Evolutionary conservation across 1,284 basidiomycete species (phyloP).

Genomic region (Leccinum fallax): DNA sequence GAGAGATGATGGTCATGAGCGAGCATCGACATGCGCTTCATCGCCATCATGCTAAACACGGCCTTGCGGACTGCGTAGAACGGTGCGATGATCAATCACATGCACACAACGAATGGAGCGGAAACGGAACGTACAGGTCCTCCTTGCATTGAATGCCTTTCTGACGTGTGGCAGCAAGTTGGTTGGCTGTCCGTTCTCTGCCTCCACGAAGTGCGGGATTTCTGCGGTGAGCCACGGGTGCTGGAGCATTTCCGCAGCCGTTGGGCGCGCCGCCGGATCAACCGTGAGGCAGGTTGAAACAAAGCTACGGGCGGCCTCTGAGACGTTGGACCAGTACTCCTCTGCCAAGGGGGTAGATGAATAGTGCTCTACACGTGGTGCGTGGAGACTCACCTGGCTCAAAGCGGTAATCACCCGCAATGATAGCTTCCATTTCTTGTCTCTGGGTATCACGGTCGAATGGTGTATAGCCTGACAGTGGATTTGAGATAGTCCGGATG

Average conservation of each 20-base stretch:
- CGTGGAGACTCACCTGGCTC: conserved; percentile 60
- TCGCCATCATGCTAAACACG: conserved; percentile 82
- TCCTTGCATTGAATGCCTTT: conserved; percentile 86
- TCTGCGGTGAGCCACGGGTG: conserved; percentile 70
- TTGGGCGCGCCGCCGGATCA: conserved; percentile 78
- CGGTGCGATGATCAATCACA: conserved; percentile 5
- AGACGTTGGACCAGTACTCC: conserved; percentile 89
- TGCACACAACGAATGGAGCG: not conserved
- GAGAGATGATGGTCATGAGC: conserved; percentile 36
- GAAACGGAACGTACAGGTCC: conserved; percentile 64
- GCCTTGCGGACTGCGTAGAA: conserved; percentile 75
- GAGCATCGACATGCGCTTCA: conserved; percentile 73
- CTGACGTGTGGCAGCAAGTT: conserved; percentile 88
- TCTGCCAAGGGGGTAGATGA: conserved; percentile 28
- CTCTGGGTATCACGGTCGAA: conserved; percentile 91
- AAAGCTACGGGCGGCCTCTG: conserved; percentile 80
- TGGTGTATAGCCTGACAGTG: conserved; percentile 74
- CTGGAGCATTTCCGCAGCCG: conserved; percentile 59
- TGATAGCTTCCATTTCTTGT: conserved; percentile 92
- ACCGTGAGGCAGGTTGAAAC: conserved; percentile 81
- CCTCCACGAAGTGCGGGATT: conserved; percentile 73
- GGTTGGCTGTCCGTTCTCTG: conserved; percentile 64
- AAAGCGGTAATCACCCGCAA: conserved; percentile 89
- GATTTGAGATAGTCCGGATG: conserved; percentile 4
- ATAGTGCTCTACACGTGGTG: not conserved